phyloP scores from a whole-genome alignment of 2,329 filamentous ascomycete species.

The Fusarium duplospermum region DNA sequence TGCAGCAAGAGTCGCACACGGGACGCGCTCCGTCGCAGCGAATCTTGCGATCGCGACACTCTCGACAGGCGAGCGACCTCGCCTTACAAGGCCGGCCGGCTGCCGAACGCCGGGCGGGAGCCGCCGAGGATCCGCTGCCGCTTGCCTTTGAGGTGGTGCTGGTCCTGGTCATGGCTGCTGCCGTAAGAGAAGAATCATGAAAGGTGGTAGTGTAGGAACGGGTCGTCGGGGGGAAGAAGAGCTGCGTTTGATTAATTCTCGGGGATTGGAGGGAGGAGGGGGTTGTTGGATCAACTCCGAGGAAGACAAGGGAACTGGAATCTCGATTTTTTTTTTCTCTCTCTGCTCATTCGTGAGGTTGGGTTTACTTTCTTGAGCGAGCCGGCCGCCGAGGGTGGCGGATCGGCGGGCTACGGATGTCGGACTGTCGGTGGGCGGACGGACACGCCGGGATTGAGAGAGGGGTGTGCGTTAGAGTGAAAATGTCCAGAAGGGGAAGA shows the following conservation, averaged over 20 bases:
- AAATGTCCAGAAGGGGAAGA: not conserved
- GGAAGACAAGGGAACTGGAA: not conserved
- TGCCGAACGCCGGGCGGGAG: constrained; percentile 29
- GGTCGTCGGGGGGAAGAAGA: not conserved
- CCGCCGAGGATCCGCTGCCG: constrained; percentile 34
- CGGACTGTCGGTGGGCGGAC: constrained; percentile 25
- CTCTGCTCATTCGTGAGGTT: constrained; percentile 29
- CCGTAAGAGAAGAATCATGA: not conserved
- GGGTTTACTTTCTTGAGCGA: constrained; percentile 3
- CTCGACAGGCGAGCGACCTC: constrained; percentile 43
- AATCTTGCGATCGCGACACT: constrained; percentile 47
- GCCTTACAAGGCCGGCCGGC: constrained; percentile 42
- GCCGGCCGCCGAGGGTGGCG: not conserved
- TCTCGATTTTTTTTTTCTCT: not conserved
- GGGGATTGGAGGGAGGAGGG: not conserved
- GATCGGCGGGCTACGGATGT: constrained; percentile 18
- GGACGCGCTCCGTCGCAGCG: constrained; percentile 45
- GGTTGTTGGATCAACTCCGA: not conserved
- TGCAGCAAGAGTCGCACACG: constrained; percentile 42
- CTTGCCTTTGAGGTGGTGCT: constrained; percentile 22
- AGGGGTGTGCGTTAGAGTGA: not conserved
- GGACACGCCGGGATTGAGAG: not conserved
- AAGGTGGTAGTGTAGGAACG: not conserved
- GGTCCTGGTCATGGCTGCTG: constrained; percentile 3
- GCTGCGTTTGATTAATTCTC: not conserved